Percentiles rank a stretch among this genome's conserved stretches.
phyloP scores from a whole-genome alignment of 176 grass and related monocot species.

The Avena atlantica region DNA sequence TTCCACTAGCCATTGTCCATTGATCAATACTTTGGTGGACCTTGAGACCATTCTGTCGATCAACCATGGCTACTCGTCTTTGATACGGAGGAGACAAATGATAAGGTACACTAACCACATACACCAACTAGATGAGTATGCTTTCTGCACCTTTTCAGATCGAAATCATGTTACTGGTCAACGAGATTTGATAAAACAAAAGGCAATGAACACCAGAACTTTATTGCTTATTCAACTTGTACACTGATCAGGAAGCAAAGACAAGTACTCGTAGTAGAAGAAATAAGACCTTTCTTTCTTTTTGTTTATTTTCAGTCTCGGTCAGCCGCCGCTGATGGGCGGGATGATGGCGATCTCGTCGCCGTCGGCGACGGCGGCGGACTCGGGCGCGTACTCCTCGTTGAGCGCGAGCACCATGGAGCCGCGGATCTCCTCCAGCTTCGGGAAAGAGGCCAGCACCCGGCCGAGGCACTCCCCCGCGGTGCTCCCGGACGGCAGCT shows the following conservation, averaged over 20 bases:
- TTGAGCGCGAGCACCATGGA: conserved; percentile 89
- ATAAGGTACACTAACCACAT: too few species aligned
- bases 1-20: too few species aligned
- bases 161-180: background rate
- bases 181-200: background rate
- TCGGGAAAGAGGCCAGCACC: conserved; percentile 67
- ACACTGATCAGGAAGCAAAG: too few species aligned
- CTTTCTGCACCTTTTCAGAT: background rate
- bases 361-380: conserved; percentile 54
- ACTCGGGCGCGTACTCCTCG: conserved; percentile 81
- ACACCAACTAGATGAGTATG: too few species aligned
- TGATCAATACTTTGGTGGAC: background rate
- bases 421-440: conserved; percentile 76
- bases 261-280: background rate
- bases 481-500: conserved; percentile 66
- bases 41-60: background rate
- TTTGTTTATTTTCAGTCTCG: background rate
- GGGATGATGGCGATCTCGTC: conserved; percentile 94
- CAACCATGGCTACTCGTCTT: too few species aligned
- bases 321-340: conserved; percentile 83
- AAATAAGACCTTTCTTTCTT: conserved; percentile 23
- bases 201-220: background rate
- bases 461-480: conserved; percentile 65
- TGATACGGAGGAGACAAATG: background rate
- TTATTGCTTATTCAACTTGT: background rate